These are phyloP conservation scores for Ophiobolus disseminans DNA, from an alignment of 2,329 filamentous ascomycete genomes.

Conservation along the genomic window DNA sequence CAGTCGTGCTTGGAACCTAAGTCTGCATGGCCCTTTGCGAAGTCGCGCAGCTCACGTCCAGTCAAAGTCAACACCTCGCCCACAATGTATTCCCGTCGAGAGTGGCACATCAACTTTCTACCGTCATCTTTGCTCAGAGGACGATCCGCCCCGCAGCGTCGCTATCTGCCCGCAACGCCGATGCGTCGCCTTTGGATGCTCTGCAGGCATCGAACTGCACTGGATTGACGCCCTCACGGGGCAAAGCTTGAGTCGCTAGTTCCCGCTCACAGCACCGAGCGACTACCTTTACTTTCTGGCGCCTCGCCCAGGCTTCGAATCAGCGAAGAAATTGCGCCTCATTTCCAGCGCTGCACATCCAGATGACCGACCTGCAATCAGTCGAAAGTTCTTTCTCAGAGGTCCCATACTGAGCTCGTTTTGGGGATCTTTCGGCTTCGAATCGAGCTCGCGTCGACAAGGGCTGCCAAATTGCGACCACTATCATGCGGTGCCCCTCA, in stretches of 20 bases:
- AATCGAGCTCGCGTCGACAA: constrained; percentile 14
- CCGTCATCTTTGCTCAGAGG: constrained; percentile 63
- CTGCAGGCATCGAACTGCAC: constrained; percentile 68
- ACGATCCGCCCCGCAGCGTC: constrained; percentile 70
- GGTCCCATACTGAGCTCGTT: constrained; percentile 24
- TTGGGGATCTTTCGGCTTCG: constrained; percentile 32
- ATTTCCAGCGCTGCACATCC: constrained; percentile 67
- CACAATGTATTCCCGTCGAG: constrained; percentile 35
- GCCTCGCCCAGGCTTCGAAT: constrained; percentile 59
- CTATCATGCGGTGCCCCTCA: constrained; percentile 68
- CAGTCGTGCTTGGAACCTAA: constrained; percentile 41
- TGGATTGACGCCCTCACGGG: constrained; percentile 61
- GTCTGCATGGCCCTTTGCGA: constrained; percentile 19
- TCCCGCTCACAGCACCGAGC: constrained; percentile 61
- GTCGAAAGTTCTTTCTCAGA: constrained; percentile 27
- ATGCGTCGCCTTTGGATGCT: constrained; percentile 71
- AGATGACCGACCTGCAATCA: constrained; percentile 36
- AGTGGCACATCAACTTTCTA: constrained; percentile 51
- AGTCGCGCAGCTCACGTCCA: not conserved
- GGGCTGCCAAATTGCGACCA: constrained; percentile 57
- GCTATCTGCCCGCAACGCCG: constrained; percentile 70
- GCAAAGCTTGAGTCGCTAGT: constrained; percentile 62
- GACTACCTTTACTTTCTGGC: constrained; percentile 68
- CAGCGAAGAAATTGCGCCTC: constrained; percentile 64
- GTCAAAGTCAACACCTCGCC: not conserved